Conservation (phyloP, 495 filamentous ascomycete species). For the Lophiotrema nucula region DNA sequence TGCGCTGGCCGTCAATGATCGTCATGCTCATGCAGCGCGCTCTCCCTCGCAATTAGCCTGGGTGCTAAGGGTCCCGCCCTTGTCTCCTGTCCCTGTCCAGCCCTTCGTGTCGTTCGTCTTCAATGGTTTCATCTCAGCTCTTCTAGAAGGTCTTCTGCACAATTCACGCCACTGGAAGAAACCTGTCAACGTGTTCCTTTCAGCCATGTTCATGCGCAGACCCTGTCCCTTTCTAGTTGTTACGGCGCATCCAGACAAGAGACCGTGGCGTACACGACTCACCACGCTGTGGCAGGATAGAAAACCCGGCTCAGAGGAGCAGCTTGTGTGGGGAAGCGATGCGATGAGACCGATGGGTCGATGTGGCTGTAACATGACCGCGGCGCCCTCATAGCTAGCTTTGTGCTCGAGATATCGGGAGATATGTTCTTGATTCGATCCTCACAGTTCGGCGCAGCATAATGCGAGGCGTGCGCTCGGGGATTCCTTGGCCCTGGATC, state of each 20-base stretch:
- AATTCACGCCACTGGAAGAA: neutral
- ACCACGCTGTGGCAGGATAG: too few species aligned
- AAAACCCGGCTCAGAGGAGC: neutral
- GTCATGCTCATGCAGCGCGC: neutral
- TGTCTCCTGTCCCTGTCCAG: too few species aligned
- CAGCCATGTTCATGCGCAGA: slow-evolving; percentile 17
- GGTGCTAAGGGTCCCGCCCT: too few species aligned
- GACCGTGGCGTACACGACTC: neutral
- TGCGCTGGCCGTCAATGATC: neutral
- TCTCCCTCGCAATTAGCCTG: slow-evolving; percentile 13
- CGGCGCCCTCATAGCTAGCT: too few species aligned
- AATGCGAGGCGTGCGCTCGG: too few species aligned
- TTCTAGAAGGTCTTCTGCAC: slow-evolving; percentile 10
- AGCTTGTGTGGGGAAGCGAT: neutral
- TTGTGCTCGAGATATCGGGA: too few species aligned
- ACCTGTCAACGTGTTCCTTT: slow-evolving; percentile 9
- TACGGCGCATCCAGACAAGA: neutral
- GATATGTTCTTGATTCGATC: too few species aligned
- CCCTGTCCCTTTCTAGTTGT: neutral
- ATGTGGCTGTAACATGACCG: neutral
- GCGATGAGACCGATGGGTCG: neutral
- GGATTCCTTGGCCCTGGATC: too few species aligned
- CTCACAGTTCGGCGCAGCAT: too few species aligned
- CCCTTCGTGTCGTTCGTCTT: too few species aligned
- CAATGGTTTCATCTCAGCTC: slow-evolving; percentile 9